These are phyloP conservation scores for Dioszegia aurantiaca DNA, from an alignment of 768 basidiomycete species.

Conservation along the genomic window DNA sequence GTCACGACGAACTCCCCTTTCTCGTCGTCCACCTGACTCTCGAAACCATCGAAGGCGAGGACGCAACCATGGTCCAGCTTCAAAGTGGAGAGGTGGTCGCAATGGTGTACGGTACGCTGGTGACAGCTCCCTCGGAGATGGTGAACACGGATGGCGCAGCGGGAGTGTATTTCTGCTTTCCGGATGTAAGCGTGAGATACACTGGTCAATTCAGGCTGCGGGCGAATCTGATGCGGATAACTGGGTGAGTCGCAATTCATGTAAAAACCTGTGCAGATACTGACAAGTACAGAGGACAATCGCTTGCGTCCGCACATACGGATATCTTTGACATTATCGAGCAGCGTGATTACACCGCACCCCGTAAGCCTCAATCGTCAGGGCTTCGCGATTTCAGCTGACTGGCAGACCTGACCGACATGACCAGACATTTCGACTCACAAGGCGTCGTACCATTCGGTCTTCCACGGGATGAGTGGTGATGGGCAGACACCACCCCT, in stretches of 20 bases:
- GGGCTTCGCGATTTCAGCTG: neutral
- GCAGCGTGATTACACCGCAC: constrained; percentile 70
- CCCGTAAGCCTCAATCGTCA: constrained; percentile 59
- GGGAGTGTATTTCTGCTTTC: constrained; percentile 85
- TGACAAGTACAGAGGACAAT: constrained; percentile 57
- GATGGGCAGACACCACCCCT: neutral
- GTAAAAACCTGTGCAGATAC: constrained; percentile 5
- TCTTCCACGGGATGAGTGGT: constrained; percentile 43
- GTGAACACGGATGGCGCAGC: constrained; percentile 74
- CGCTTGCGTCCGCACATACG: constrained; percentile 71
- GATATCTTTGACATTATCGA: constrained; percentile 74
- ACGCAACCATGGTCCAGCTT: constrained; percentile 30
- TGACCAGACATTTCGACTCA: constrained; percentile 62
- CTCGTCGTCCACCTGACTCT: constrained; percentile 78
- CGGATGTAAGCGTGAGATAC: constrained; percentile 81
- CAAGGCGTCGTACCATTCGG: constrained; percentile 57
- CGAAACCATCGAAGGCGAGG: constrained; percentile 65
- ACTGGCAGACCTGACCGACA: constrained; percentile 53
- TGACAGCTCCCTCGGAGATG: constrained; percentile 74
- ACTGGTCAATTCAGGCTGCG: constrained; percentile 73
- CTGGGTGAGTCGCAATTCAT: constrained; percentile 60
- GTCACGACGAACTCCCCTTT: constrained; percentile 82
- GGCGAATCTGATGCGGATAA: constrained; percentile 69
- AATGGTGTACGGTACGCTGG: constrained; percentile 79
- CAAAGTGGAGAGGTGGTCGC: constrained; percentile 51